Conservation (phyloP, 1,284 basidiomycete species). For the Tremellales sp. region DNA sequence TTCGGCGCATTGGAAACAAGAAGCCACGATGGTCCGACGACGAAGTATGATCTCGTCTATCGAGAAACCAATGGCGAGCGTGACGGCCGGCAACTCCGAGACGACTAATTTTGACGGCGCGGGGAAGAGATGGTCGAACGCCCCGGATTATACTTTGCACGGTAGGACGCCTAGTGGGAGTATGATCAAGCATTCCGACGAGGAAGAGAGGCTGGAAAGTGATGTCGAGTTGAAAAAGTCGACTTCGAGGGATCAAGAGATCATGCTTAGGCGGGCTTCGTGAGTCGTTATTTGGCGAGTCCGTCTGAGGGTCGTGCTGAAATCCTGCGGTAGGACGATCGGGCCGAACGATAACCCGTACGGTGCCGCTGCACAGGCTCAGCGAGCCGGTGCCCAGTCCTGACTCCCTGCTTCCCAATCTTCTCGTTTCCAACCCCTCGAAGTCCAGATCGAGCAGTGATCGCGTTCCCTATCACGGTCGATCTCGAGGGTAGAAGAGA, state of each 20-base stretch:
- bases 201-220: conserved; percentile 24
- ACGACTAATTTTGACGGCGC: not conserved
- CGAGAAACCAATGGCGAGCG: not conserved
- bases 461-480: too few species aligned
- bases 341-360: conserved; percentile 22
- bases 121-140: conserved; percentile 1
- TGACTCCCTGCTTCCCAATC: conserved; percentile 1
- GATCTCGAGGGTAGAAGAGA: too few species aligned
- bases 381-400: too few species aligned
- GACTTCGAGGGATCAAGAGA: conserved; percentile 22
- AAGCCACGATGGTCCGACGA: conserved; percentile 36
- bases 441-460: too few species aligned
- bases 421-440: not conserved
- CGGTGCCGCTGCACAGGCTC: conserved; percentile 7
- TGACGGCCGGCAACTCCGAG: not conserved
- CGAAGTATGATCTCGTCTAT: conserved; percentile 20
- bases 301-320: not conserved
- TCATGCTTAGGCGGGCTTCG: conserved; percentile 25
- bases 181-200: conserved; percentile 3
- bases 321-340: not conserved
- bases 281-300: conserved; percentile 12
- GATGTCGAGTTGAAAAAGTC: conserved; percentile 16
- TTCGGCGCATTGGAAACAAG: conserved; percentile 36
- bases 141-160: conserved; percentile 1
- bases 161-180: not conserved